Evolutionary conservation across 495 filamentous ascomycete genomes (phyloP).

Genomic region (Neurospora intermedia): DNA sequence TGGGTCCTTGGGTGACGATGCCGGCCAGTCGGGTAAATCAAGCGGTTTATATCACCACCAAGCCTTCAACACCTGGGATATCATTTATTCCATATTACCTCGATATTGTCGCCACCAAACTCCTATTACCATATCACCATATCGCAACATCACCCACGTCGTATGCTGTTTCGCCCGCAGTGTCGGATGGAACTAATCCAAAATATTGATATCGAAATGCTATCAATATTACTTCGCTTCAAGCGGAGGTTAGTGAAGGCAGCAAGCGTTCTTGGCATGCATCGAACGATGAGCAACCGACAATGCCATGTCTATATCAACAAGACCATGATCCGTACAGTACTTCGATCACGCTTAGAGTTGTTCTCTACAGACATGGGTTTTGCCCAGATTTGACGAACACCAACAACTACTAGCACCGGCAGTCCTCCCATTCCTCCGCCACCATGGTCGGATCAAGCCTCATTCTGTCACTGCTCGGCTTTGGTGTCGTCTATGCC

Average conservation of each 20-base stretch:
- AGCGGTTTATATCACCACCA: slow-evolving; percentile 17
- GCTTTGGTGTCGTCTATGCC: slow-evolving; percentile 21
- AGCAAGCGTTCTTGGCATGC: background rate
- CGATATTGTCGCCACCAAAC: slow-evolving; percentile 24
- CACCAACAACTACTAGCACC: background rate
- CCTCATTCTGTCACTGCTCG: slow-evolving; percentile 20
- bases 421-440: background rate
- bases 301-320: slow-evolving; percentile 12
- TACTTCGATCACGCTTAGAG: background rate
- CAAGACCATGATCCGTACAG: background rate
- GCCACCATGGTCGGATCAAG: slow-evolving; percentile 20
- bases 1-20: background rate
- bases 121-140: slow-evolving; percentile 7
- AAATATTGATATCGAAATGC: slow-evolving; percentile 6
- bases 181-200: background rate
- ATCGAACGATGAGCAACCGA: background rate
- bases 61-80: slow-evolving; percentile 13
- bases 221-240: slow-evolving; percentile 16
- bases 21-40: slow-evolving; percentile 22
- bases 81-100: slow-evolving; percentile 30
- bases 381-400: slow-evolving; percentile 4
- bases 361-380: slow-evolving; percentile 6
- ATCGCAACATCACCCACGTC: slow-evolving; percentile 4
- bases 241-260: background rate
- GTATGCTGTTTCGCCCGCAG: slow-evolving; percentile 9